A percentile compares a stretch with the other conserved stretches of the same genome.
phyloP scores from a whole-genome alignment of 371 early-diverging fungal species.

The Mortierella sp. region DNA sequence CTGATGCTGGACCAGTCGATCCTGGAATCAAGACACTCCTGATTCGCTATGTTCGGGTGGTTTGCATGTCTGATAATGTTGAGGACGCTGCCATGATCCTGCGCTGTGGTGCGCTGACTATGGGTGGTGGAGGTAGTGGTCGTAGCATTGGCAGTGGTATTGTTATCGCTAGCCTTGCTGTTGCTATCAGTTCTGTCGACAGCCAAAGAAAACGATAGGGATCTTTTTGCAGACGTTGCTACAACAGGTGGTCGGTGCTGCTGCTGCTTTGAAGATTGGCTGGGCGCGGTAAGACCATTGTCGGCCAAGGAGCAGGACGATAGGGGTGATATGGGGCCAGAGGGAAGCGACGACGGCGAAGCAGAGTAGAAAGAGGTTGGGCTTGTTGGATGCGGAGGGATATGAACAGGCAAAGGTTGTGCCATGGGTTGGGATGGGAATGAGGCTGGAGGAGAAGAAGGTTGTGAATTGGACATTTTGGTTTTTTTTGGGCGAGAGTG shows the following conservation, averaged over 20 bases:
- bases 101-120: conserved; percentile 8
- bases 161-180: not conserved
- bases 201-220: conserved; percentile 21
- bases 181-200: not conserved
- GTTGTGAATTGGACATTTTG: conserved; percentile 9
- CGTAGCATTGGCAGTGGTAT: too few species aligned
- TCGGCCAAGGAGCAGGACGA: conserved; percentile 19
- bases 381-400: conserved; percentile 20
- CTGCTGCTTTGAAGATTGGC: not conserved
- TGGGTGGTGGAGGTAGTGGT: too few species aligned
- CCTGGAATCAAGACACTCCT: conserved; percentile 14
- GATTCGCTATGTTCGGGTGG: not conserved
- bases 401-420: conserved; percentile 21
- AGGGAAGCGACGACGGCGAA: conserved; percentile 23
- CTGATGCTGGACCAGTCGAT: conserved; percentile 18
- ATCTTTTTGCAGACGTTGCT: conserved; percentile 10
- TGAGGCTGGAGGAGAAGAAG: conserved; percentile 16
- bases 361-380: conserved; percentile 34
- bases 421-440: conserved; percentile 16
- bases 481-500: too few species aligned
- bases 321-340: conserved; percentile 12
- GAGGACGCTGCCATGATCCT: conserved; percentile 16
- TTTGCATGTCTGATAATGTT: not conserved
- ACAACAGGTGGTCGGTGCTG: not conserved
- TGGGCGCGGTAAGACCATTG: not conserved